phyloP scores from a whole-genome alignment of 176 grass and related monocot species.

The Cenchrus americanus region DNA sequence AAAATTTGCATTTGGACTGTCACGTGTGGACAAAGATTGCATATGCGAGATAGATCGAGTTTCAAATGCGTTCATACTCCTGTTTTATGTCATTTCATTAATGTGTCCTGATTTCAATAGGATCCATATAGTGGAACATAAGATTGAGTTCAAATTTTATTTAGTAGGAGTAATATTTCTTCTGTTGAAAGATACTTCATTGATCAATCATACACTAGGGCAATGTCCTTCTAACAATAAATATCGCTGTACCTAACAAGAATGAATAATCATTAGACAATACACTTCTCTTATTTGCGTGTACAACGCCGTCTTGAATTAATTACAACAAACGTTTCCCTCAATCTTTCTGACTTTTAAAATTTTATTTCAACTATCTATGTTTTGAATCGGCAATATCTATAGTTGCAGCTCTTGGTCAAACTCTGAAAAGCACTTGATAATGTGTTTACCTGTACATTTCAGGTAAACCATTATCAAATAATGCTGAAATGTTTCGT shows the following conservation, averaged over 20 bases:
- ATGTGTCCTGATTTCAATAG: background rate
- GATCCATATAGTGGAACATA: background rate
- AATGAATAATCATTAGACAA: constrained; percentile 13
- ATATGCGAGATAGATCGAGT: background rate
- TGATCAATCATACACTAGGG: background rate
- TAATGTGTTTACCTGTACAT: background rate
- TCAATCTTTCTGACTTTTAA: background rate
- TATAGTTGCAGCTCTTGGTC: background rate
- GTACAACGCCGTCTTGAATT: background rate
- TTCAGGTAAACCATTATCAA: too few species aligned
- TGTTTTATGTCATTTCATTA: background rate
- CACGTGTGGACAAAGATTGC: background rate
- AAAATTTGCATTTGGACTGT: background rate
- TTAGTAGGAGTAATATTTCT: background rate
- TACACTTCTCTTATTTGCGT: background rate
- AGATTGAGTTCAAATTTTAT: background rate
- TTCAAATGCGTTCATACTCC: background rate
- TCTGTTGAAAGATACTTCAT: background rate
- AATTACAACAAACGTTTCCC: background rate
- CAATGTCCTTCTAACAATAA: constrained; percentile 1
- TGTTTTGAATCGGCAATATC: background rate
- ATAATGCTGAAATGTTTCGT: background rate
- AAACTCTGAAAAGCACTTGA: background rate
- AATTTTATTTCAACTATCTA: background rate
- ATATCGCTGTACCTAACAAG: constrained; percentile 10